Evolutionary conservation across 192 early-diverging fungal genomes (phyloP).

Genomic region (Coemansia sp.): DNA sequence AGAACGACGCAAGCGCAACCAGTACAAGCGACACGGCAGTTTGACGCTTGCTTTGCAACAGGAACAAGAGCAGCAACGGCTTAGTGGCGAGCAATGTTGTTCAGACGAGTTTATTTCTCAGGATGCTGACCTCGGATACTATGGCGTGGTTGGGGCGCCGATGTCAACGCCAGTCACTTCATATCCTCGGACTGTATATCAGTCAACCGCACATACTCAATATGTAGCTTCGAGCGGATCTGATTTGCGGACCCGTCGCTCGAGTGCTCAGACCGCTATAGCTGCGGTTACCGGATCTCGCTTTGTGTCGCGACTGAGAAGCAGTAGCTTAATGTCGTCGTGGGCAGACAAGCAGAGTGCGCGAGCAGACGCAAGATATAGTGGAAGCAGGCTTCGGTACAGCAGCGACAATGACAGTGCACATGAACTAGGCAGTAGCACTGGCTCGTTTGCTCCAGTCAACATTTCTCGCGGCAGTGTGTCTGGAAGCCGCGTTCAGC

Average conservation of each 20-base stretch:
- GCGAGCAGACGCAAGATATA: background rate
- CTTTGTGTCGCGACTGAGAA: slow-evolving; percentile 17
- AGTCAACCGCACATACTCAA: background rate
- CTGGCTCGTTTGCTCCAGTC: slow-evolving; percentile 36
- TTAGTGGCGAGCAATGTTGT: slow-evolving; percentile 5
- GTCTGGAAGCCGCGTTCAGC: background rate
- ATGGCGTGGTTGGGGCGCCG: slow-evolving; percentile 13
- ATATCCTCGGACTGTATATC: slow-evolving; percentile 13
- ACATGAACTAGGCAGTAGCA: slow-evolving; percentile 9
- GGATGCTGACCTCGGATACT: background rate
- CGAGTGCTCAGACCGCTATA: slow-evolving; percentile 9
- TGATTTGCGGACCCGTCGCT: background rate
- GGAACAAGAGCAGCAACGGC: slow-evolving; percentile 16
- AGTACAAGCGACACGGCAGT: slow-evolving; percentile 53
- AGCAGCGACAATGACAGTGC: slow-evolving; percentile 1
- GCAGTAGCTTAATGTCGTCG: slow-evolving; percentile 23
- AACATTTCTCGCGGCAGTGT: slow-evolving; percentile 14
- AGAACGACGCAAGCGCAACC: slow-evolving; percentile 39
- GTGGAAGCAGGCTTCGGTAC: slow-evolving; percentile 5
- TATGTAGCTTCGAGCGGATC: background rate
- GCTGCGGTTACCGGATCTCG: slow-evolving; percentile 10
- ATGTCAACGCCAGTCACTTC: slow-evolving; percentile 24
- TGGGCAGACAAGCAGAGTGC: background rate
- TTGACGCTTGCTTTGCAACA: slow-evolving; percentile 44
- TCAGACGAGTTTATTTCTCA: background rate